Conservation (phyloP, 768 basidiomycete species). For the Russula lepida region DNA sequence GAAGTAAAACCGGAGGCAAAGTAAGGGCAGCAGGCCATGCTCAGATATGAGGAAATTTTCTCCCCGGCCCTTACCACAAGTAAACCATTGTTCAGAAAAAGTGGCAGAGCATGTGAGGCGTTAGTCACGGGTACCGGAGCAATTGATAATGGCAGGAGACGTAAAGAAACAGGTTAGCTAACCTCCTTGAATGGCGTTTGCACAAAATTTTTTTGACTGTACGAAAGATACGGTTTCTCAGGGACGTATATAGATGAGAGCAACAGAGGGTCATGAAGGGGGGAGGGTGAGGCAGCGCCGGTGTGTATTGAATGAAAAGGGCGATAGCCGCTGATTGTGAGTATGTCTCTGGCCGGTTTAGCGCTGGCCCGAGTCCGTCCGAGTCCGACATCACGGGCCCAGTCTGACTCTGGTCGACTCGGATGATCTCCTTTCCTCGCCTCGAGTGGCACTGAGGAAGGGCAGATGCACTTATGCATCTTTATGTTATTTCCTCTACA, state of each 20-base stretch:
- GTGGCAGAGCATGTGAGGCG: background rate
- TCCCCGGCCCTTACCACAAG: background rate
- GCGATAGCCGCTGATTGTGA: background rate
- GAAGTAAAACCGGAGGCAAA: background rate
- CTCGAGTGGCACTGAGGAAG: no score
- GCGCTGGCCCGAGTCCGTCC: background rate
- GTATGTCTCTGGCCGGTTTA: background rate
- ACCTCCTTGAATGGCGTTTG: background rate
- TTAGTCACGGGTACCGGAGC: background rate
- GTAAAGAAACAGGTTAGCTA: background rate
- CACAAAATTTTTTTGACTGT: background rate
- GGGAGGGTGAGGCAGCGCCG: background rate
- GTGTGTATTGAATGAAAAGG: background rate
- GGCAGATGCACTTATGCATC: no score
- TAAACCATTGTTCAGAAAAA: background rate
- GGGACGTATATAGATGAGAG: background rate
- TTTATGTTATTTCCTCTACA: no score
- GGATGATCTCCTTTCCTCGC: no score
- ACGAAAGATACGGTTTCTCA: constrained; percentile 1
- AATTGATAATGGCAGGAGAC: background rate
- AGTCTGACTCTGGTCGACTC: no score
- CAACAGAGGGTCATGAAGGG: background rate
- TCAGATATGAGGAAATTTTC: background rate
- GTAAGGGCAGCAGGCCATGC: background rate
- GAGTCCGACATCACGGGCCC: no score